These are phyloP conservation scores for Termitomyces sp. DNA, from an alignment of 768 basidiomycete genomes.

Conservation along the genomic window DNA sequence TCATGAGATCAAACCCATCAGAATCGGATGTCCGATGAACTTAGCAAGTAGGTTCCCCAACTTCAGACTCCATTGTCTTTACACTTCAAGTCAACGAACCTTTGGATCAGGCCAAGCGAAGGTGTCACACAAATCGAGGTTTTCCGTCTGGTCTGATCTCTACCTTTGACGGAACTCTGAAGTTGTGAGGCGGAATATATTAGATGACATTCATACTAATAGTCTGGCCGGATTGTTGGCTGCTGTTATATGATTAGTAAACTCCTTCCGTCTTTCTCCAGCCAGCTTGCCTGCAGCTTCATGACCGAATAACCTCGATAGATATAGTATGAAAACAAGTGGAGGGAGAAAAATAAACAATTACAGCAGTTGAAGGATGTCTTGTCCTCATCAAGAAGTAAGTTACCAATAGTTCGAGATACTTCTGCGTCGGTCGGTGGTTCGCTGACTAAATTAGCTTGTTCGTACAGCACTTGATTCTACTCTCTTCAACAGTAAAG, in stretches of 20 bases:
- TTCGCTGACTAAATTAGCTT: slow-evolving; percentile 11
- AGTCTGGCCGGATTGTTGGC: slow-evolving; percentile 61
- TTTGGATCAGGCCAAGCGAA: too few relatives aligned
- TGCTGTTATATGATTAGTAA: slow-evolving; percentile 27
- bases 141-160: slow-evolving; percentile 66
- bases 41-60: too few relatives aligned
- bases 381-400: slow-evolving; percentile 54
- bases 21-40: too few relatives aligned
- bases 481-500: slow-evolving; percentile 83
- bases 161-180: too few relatives aligned
- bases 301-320: slow-evolving; percentile 68
- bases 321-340: slow-evolving; percentile 81
- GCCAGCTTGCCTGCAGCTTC: slow-evolving; percentile 44
- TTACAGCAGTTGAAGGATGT: not conserved
- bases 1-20: too few relatives aligned
- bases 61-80: too few relatives aligned
- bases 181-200: too few relatives aligned
- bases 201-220: too few relatives aligned
- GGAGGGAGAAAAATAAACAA: slow-evolving; percentile 31
- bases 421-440: slow-evolving; percentile 29
- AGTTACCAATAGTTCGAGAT: slow-evolving; percentile 74
- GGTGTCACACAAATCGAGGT: too few relatives aligned
- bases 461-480: slow-evolving; percentile 86
- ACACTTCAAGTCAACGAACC: too few relatives aligned
- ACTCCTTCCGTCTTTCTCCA: not conserved